Percentiles rank a stretch among this genome's conserved stretches.
Evolutionary conservation across 352 stramenopile genomes (phyloP).

Genomic region (Globisporangium abappressorium): DNA sequence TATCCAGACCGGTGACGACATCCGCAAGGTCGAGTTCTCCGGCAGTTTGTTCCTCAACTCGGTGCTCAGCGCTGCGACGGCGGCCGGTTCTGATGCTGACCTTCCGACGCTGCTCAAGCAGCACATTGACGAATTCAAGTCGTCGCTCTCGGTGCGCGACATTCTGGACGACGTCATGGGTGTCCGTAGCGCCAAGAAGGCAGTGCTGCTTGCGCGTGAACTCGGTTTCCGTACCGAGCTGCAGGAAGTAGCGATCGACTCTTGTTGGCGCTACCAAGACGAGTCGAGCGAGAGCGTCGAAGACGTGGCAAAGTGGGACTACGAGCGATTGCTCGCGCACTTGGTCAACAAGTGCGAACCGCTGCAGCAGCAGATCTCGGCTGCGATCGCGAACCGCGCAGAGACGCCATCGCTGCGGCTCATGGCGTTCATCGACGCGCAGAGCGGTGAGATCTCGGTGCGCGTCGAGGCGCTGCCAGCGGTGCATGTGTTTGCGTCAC

Average conservation of each 20-base stretch:
- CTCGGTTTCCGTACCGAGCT: slow-evolving; percentile 86
- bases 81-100: slow-evolving; percentile 30
- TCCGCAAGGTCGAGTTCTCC: slow-evolving; percentile 88
- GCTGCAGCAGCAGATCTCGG: slow-evolving; percentile 40
- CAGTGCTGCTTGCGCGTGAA: slow-evolving; percentile 92
- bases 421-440: slow-evolving; percentile 52
- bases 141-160: slow-evolving; percentile 52
- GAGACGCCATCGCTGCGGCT: slow-evolving; percentile 43
- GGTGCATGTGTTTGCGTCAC: slow-evolving; percentile 55
- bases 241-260: slow-evolving; percentile 57
- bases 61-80: slow-evolving; percentile 53
- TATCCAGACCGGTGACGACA: slow-evolving; percentile 90
- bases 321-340: slow-evolving; percentile 57
- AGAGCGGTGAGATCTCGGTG: slow-evolving; percentile 46
- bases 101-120: slow-evolving; percentile 67
- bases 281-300: slow-evolving; percentile 15
- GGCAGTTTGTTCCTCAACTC: slow-evolving; percentile 86
- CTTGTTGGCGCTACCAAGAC: slow-evolving; percentile 35
- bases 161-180: slow-evolving; percentile 93
- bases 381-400: slow-evolving; percentile 20
- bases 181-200: slow-evolving; percentile 85
- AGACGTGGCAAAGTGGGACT: slow-evolving; percentile 43
- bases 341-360: slow-evolving; percentile 37
- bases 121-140: slow-evolving; percentile 52
- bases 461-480: slow-evolving; percentile 37